Conservation (phyloP, 2,329 filamentous ascomycete genomes). For the Fusarium tanahbumbuense region DNA sequence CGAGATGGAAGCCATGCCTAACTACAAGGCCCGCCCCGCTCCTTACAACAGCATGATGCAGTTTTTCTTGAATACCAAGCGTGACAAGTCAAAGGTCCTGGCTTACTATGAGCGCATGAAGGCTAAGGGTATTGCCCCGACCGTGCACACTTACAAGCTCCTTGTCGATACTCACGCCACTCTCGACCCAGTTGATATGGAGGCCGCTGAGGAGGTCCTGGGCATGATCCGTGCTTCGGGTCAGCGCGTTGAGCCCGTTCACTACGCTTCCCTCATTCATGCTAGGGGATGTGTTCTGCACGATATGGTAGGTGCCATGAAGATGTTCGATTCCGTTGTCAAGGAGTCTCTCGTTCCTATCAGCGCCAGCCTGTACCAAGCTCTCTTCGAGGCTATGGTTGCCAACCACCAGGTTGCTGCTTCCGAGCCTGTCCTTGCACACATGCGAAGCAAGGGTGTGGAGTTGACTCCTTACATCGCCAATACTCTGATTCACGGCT, state of each 20-base stretch:
- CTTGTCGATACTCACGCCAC: conserved; percentile 96
- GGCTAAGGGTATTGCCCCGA: conserved; percentile 85
- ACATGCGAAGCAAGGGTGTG: conserved; percentile 80
- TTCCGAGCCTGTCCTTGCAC: conserved; percentile 77
- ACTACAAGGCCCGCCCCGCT: conserved; percentile 97
- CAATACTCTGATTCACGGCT: conserved; percentile 97
- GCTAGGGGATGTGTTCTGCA: conserved; percentile 94
- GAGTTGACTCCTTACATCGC: conserved; percentile 97
- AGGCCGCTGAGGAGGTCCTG: conserved; percentile 85
- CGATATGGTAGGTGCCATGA: conserved; percentile 85
- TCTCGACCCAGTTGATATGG: conserved; percentile 89
- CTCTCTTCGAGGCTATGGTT: conserved; percentile 96
- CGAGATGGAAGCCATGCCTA: conserved; percentile 98
- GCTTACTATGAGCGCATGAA: conserved; percentile 96
- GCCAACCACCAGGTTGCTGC: conserved; percentile 88
- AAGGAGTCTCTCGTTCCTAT: conserved; percentile 73
- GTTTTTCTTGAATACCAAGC: conserved; percentile 98
- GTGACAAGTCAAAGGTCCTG: conserved; percentile 92
- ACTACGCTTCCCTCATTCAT: conserved; percentile 95
- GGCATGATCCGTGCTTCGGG: conserved; percentile 80
- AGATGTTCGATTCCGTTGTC: conserved; percentile 85
- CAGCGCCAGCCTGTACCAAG: conserved; percentile 92
- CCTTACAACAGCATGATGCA: conserved; percentile 99
- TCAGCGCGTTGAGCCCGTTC: conserved; percentile 86
- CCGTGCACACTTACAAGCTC: conserved; percentile 96